These are phyloP conservation scores for Zoysia japonica DNA, from an alignment of 176 grass and related monocot genomes.

Conservation along the genomic window DNA sequence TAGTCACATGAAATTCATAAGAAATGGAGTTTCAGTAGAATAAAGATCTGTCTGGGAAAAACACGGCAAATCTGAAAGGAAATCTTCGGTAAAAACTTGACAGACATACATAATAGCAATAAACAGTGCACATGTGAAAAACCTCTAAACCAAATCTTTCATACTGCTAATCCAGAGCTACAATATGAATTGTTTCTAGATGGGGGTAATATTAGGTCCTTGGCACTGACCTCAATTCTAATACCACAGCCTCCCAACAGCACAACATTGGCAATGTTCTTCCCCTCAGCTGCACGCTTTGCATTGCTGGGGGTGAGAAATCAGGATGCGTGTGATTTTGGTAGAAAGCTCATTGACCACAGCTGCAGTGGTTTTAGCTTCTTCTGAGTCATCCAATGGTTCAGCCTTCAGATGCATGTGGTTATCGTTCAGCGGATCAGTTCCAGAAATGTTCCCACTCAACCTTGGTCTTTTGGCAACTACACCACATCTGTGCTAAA, in stretches of 20 bases:
- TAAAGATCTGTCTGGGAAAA: no score
- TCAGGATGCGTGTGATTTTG: slow-evolving; percentile 70
- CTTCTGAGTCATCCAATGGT: slow-evolving; percentile 78
- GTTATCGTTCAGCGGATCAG: slow-evolving; percentile 88
- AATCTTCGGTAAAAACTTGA: no score
- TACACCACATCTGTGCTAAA: slow-evolving; percentile 90
- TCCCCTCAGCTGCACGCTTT: slow-evolving; percentile 66
- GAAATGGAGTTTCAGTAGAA: no score
- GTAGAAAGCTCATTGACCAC: slow-evolving; percentile 91
- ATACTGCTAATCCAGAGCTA: background rate
- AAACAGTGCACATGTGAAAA: background rate
- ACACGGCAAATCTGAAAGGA: no score
- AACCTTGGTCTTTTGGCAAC: slow-evolving; percentile 94
- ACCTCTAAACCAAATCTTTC: background rate
- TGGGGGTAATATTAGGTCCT: background rate
- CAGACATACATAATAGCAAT: no score
- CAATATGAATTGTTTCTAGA: background rate
- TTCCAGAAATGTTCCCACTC: slow-evolving; percentile 98
- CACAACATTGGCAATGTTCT: slow-evolving; percentile 88
- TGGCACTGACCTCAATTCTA: slow-evolving; percentile 82
- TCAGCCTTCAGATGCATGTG: slow-evolving; percentile 82
- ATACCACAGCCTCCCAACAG: slow-evolving; percentile 89
- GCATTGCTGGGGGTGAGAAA: slow-evolving; percentile 77
- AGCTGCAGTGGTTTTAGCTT: slow-evolving; percentile 80
- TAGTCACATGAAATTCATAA: no score